Evolutionary conservation across 1,284 basidiomycete genomes (phyloP).

Genomic region (Thecaphora frezii): DNA sequence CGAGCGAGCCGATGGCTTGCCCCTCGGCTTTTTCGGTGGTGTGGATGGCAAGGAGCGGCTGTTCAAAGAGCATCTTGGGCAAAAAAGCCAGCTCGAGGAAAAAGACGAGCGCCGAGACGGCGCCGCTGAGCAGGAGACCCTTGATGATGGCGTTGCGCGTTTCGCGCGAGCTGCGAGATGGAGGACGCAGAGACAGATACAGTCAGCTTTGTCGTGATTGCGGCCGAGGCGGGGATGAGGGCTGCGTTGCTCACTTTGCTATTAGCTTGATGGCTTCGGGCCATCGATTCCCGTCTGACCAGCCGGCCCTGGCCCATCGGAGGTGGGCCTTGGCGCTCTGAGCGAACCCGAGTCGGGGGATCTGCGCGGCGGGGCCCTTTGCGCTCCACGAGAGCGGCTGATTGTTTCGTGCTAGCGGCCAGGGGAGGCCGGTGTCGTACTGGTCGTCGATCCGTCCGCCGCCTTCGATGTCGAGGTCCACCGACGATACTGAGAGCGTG

Average conservation of each 20-base stretch:
- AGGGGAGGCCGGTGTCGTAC: constrained; percentile 47
- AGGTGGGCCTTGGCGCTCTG: constrained; percentile 36
- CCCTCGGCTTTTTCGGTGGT: not conserved
- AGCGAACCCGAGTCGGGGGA: constrained; percentile 28
- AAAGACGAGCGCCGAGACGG: constrained; percentile 45
- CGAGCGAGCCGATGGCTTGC: constrained; percentile 24
- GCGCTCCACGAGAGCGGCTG: constrained; percentile 42
- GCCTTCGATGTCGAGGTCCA: constrained; percentile 56
- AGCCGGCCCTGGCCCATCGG: constrained; percentile 44
- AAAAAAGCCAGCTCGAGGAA: constrained; percentile 55
- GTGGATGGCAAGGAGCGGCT: constrained; percentile 1
- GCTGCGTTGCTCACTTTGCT: not conserved
- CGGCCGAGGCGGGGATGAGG: not conserved
- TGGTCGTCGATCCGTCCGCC: constrained; percentile 45
- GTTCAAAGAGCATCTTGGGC: constrained; percentile 44
- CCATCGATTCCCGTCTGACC: constrained; percentile 48
- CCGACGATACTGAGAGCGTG: constrained; percentile 26
- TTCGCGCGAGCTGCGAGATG: constrained; percentile 29
- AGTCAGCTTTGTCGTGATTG: not conserved
- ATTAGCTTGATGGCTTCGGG: constrained; percentile 31
- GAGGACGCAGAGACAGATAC: not conserved
- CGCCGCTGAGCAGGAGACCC: constrained; percentile 47
- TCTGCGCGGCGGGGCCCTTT: constrained; percentile 43
- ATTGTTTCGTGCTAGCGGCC: constrained; percentile 20
- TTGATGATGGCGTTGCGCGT: constrained; percentile 50